These are phyloP conservation scores for Przewalskia tangutica DNA, from an alignment of 257 asterid genomes.

Conservation along the genomic window DNA sequence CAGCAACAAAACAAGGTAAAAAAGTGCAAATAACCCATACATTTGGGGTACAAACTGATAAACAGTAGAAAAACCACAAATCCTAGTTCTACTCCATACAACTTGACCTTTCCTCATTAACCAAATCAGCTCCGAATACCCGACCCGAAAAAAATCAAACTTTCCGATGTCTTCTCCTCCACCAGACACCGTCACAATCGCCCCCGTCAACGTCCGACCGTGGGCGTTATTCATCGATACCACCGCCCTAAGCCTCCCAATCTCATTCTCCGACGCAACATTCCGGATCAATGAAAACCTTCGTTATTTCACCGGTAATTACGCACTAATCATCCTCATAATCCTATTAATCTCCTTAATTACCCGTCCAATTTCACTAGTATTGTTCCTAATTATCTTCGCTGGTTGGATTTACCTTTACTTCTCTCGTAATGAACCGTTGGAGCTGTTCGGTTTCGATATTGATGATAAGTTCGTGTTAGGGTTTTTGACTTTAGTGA, in stretches of 20 bases:
- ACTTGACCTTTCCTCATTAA: background rate
- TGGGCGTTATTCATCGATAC: slow-evolving; percentile 54
- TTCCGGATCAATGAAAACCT: slow-evolving; percentile 65
- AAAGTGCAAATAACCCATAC: too few relatives aligned
- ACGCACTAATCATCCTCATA: slow-evolving; percentile 34
- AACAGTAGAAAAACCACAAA: background rate
- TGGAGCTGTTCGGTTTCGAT: slow-evolving; percentile 40
- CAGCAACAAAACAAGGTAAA: too few relatives aligned
- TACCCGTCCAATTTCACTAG: slow-evolving; percentile 52
- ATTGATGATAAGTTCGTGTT: slow-evolving; percentile 41
- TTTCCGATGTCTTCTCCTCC: slow-evolving; percentile 31
- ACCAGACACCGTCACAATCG: slow-evolving; percentile 15
- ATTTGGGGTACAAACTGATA: too few relatives aligned
- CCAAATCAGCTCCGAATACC: background rate
- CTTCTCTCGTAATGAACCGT: slow-evolving; percentile 38
- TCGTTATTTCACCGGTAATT: slow-evolving; percentile 62
- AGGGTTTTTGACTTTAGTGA: slow-evolving; percentile 37
- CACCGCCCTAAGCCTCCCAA: slow-evolving; percentile 57
- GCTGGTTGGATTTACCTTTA: slow-evolving; percentile 34
- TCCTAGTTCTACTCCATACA: background rate
- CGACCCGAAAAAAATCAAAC: background rate
- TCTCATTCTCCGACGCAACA: slow-evolving; percentile 74
- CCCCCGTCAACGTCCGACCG: slow-evolving; percentile 45
- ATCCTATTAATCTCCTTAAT: slow-evolving; percentile 56
- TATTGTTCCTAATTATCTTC: slow-evolving; percentile 51